Percentiles rank a stretch among this genome's conserved stretches.
These are phyloP conservation scores for Boletus rubescentipes DNA, from an alignment of 768 basidiomycete species.

Conservation along the genomic window DNA sequence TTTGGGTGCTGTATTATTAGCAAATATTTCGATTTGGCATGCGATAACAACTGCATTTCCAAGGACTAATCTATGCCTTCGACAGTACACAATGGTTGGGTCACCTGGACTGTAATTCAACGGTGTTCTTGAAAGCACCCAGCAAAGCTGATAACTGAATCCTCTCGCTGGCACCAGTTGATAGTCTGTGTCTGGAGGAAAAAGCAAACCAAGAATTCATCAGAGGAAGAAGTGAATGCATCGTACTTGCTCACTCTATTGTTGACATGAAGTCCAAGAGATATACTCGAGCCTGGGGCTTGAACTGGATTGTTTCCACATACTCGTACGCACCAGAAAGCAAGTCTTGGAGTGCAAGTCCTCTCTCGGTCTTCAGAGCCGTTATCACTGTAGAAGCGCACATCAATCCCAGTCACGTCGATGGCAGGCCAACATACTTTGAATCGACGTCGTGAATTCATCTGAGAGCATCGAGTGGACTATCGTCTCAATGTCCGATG, in stretches of 20 bases:
- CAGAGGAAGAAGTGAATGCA: neutral
- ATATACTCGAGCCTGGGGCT: constrained; percentile 84
- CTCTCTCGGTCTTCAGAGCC: constrained; percentile 84
- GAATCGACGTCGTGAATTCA: constrained; percentile 90
- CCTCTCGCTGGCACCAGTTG: constrained; percentile 91
- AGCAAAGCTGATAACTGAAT: constrained; percentile 90
- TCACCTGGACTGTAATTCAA: constrained; percentile 65
- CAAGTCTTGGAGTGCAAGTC: constrained; percentile 92
- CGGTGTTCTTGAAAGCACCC: constrained; percentile 90
- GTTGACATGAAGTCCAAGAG: constrained; percentile 91
- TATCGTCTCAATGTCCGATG: constrained; percentile 88
- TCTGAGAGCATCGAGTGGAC: constrained; percentile 95
- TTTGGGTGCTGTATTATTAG: neutral
- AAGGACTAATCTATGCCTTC: neutral
- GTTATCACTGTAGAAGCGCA: constrained; percentile 68
- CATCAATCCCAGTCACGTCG: neutral
- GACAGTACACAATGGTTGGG: neutral
- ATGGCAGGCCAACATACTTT: constrained; percentile 48
- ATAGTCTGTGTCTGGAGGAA: constrained; percentile 73
- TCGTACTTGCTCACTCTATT: constrained; percentile 69
- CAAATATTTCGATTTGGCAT: neutral
- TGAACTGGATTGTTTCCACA: constrained; percentile 80
- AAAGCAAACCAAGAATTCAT: neutral
- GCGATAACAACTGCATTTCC: neutral
- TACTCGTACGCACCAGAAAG: constrained; percentile 91